Base-by-base conservation (phyloP, 345 rosid genomes). In the Kernera saxatilis region DNA sequence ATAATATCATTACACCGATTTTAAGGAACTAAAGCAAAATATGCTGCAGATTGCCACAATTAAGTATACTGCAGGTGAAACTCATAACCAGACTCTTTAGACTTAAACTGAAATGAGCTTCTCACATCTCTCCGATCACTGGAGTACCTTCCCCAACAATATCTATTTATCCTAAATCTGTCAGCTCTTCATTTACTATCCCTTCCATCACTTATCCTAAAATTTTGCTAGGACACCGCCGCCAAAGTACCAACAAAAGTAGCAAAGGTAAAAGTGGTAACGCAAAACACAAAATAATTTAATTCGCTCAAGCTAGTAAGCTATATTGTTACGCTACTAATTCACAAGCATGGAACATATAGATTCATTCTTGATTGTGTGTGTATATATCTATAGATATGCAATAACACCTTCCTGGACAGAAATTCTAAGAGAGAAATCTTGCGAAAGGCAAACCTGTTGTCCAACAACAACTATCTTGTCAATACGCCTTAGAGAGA, bases 391-490 rank as follows among this genome's bases (percentile, higher is more conserved):
- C 7, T 48, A 35, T 11, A 72, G 9, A 22, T 14, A 56, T 35
- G 35, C 36, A 50, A 18, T 22, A 56, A 11, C 43, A 39, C 59
- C 46, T 46, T 51, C 50, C 27, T 19, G 30, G 61, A 63, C 62
- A 40, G 10, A 57, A 35, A 36, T 19, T 55, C 10, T 43, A 70
- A 27, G 35, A 52, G 43, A 33, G 2, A 63, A 40, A 53, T 63
- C 40, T 45, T 46, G 33, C 6, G 5, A 44, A 75, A 75, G 48
- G 53, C 85, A 81, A 71, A 94, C 98, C 98, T 94, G 96, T 75
- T 94, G 98, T 41, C 98, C 98, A 14, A 94, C 96, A 71, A 82
- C 93, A 77, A 84, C 85, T 67, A 91, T 82, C 85, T 82, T 88
- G 81, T 94, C 96, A 30, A 94, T 89, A 64, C 99, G 95, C 73